Evolutionary conservation across 345 rosid genomes (phyloP).

Genomic region (Acer saccharum): DNA sequence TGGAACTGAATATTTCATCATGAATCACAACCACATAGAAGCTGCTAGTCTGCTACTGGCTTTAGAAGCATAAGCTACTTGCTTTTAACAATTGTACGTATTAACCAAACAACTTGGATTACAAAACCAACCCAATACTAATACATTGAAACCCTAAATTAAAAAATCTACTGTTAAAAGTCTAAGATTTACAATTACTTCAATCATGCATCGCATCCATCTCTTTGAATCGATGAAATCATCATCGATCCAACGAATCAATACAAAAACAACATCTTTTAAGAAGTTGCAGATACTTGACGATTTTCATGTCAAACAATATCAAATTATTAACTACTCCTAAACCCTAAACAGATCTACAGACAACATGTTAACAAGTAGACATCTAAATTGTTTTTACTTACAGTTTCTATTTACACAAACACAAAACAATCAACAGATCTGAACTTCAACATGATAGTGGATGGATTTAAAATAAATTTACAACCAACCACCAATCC

Average conservation of each 20-base stretch:
- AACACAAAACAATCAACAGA: too few relatives aligned
- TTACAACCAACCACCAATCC: not conserved
- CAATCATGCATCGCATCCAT: too few relatives aligned
- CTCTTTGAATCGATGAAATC: not conserved
- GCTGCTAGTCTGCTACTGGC: too few relatives aligned
- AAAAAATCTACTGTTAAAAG: too few relatives aligned
- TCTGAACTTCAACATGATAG: constrained; percentile 5
- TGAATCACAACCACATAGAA: not conserved
- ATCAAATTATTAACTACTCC: too few relatives aligned
- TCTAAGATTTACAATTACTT: too few relatives aligned
- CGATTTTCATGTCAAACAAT: not conserved
- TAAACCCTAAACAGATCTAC: too few relatives aligned
- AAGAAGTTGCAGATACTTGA: not conserved
- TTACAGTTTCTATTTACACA: too few relatives aligned
- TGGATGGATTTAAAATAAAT: not conserved
- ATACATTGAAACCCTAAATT: not conserved
- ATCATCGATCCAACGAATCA: not conserved
- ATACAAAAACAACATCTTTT: not conserved
- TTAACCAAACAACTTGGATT: not conserved
- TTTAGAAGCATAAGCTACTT: not conserved
- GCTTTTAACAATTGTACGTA: too few relatives aligned
- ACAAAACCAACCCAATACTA: not conserved
- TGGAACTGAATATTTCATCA: not conserved
- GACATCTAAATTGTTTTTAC: too few relatives aligned
- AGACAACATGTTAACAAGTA: too few relatives aligned